Base-by-base conservation (phyloP, 192 early-diverging fungal genomes). In the Coemansia sp. region DNA sequence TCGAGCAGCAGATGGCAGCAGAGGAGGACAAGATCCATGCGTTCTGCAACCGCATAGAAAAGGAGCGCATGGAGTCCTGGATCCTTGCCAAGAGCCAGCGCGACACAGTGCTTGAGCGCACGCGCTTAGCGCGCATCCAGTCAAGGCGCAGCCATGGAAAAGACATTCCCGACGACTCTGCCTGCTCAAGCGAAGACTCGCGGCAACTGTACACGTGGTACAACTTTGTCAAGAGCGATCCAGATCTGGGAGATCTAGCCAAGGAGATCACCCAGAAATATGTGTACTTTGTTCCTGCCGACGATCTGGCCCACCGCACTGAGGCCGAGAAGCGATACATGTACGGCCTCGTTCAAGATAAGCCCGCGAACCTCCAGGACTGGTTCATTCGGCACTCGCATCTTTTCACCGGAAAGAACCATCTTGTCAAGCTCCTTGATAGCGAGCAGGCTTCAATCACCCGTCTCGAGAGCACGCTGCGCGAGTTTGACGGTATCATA, bases 351-450 rank as follows among this genome's bases (percentile, higher is more conserved):
- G 71, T 71, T 10, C 73, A 72, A 21, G 61, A 46, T 10, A 69
- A 66, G 39, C 71, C 66, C 4, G 39, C 49, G 41, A 65, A 42
- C 40, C 66, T 66, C 55, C 79, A 76, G 56, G 79, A 82, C 43
- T 82, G 79, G 79, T 82, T 82, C 61, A 55, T 70, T 60, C 66
- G 70, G 40, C 64, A 76, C 74, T 72, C 67, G 40, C 79, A 82
- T 62, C 56, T 82, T 46, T 74, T 82, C 45, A 77, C 74, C 5
- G 79, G 79, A 19, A 57, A 46, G 16, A 76, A 77, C 40, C 74
- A 82, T 42, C 62, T 82, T 40, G 74, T 82, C 62, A 77, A 77
- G 71, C 67, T 82, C 64, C 51, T 69, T 6, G 58, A 72, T 12
- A 52, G 54, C 49, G 78, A 76, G 47, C 74, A 81, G 74, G 59